These are phyloP conservation scores for Pyrenula massariospora DNA, from an alignment of 495 filamentous ascomycete genomes.

Conservation along the genomic window DNA sequence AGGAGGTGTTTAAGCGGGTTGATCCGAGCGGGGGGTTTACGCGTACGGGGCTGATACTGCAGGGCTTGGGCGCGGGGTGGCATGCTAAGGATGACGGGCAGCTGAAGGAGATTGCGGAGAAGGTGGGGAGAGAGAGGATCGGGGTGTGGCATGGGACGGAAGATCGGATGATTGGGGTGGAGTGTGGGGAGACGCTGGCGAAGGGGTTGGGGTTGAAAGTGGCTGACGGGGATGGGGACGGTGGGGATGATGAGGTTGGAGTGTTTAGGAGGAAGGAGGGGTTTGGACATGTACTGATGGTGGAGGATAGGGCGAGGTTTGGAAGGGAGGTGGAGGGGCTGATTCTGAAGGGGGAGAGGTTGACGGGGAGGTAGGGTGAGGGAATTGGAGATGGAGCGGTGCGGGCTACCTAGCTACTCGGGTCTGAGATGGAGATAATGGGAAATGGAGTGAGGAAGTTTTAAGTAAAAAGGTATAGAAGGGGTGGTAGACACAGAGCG, in stretches of 20 bases:
- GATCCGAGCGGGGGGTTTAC: conserved; percentile 38
- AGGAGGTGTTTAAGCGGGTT: conserved; percentile 55
- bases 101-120: conserved; percentile 47
- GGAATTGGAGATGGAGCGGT: too few species aligned
- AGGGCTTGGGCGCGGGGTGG: conserved; percentile 68
- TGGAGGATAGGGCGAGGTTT: background rate
- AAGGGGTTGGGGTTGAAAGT: conserved; percentile 44
- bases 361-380: background rate
- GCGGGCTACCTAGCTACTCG: too few species aligned
- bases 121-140: conserved; percentile 60
- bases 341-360: background rate
- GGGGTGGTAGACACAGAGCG: too few species aligned
- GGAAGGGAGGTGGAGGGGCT: background rate
- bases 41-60: conserved; percentile 57
- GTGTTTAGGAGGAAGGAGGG: conserved; percentile 51
- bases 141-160: conserved; percentile 59
- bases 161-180: conserved; percentile 63
- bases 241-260: conserved; percentile 47
- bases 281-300: conserved; percentile 4
- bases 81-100: conserved; percentile 59
- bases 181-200: conserved; percentile 49
- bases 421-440: too few species aligned
- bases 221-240: conserved; percentile 57
- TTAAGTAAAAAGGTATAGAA: too few species aligned
- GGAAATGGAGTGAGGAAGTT: too few species aligned